Conservation (phyloP, 352 stramenopile species). For the Pythium graminicola region DNA sequence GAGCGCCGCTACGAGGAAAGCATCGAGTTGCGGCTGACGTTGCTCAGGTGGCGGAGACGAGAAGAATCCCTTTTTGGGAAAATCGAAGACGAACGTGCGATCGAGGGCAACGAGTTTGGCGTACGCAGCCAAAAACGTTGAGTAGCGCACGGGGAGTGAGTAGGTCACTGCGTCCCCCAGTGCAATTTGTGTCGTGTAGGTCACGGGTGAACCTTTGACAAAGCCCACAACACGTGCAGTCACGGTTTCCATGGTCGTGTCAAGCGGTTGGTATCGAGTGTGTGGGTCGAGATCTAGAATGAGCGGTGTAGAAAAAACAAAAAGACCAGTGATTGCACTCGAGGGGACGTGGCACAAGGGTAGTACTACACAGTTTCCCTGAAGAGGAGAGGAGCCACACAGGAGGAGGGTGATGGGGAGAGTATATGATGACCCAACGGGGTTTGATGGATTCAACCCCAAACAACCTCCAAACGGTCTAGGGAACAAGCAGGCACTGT, state of each 20-base stretch:
- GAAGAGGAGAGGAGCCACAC: not conserved
- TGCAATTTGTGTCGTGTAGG: conserved; percentile 53
- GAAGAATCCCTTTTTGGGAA: conserved; percentile 63
- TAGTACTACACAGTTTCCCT: not conserved
- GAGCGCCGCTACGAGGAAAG: conserved; percentile 52
- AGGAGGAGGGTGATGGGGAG: not conserved
- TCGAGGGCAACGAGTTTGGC: conserved; percentile 37
- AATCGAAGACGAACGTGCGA: conserved; percentile 46
- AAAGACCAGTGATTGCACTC: no score
- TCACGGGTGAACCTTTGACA: conserved; percentile 33
- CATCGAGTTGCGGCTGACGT: conserved; percentile 52
- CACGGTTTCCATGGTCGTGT: conserved; percentile 17
- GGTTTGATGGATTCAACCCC: no score
- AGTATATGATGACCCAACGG: not conserved
- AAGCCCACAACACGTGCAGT: conserved; percentile 44
- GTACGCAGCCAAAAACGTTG: conserved; percentile 57
- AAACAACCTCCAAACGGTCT: no score
- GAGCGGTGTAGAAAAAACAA: no score
- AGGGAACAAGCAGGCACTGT: no score
- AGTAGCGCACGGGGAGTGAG: conserved; percentile 55
- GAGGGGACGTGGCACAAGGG: no score
- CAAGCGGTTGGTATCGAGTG: not conserved
- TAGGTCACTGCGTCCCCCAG: conserved; percentile 24
- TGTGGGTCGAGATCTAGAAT: conserved; percentile 8
- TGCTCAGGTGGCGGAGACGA: conserved; percentile 48